Evolutionary conservation across 352 stramenopile genomes (phyloP).

Genomic region (Globisporangium yorkense): DNA sequence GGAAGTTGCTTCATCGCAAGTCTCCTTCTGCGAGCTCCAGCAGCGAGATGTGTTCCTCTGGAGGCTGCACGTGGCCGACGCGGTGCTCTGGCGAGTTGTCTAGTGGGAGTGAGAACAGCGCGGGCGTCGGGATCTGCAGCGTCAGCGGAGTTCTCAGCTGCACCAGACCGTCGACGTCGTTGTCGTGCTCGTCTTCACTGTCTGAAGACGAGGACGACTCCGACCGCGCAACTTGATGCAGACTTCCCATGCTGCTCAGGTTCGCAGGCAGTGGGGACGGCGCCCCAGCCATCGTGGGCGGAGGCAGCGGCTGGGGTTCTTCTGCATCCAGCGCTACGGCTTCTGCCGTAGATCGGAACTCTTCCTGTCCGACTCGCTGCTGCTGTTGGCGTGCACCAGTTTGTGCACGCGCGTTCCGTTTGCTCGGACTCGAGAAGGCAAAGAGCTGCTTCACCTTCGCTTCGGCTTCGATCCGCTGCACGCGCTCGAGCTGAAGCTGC

Average conservation of each 20-base stretch:
- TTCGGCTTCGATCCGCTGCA: constrained; percentile 65
- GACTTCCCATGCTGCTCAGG: constrained; percentile 21
- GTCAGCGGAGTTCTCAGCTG: neutral
- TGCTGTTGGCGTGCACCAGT: neutral
- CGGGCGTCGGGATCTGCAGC: neutral
- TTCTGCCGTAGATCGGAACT: neutral
- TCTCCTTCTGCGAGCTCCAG: constrained; percentile 36
- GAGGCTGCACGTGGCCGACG: constrained; percentile 6
- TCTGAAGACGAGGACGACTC: constrained; percentile 24
- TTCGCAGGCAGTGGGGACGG: constrained; percentile 32
- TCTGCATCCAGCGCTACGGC: constrained; percentile 18
- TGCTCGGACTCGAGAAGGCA: constrained; percentile 10
- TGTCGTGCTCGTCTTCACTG: constrained; percentile 9
- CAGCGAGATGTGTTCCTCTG: constrained; percentile 33
- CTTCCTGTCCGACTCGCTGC: neutral
- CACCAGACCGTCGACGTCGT: neutral
- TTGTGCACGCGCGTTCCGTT: neutral
- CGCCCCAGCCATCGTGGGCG: constrained; percentile 26
- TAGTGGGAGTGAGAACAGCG: neutral
- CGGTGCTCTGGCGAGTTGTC: constrained; percentile 13
- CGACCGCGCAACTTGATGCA: neutral
- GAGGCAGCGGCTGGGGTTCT: constrained; percentile 37
- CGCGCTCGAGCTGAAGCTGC: constrained; percentile 64
- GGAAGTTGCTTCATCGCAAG: constrained; percentile 4
- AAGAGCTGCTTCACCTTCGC: constrained; percentile 54